Evolutionary conservation across 106 monocot species (phyloP).

Genomic region (Platanthera zijinensis): DNA sequence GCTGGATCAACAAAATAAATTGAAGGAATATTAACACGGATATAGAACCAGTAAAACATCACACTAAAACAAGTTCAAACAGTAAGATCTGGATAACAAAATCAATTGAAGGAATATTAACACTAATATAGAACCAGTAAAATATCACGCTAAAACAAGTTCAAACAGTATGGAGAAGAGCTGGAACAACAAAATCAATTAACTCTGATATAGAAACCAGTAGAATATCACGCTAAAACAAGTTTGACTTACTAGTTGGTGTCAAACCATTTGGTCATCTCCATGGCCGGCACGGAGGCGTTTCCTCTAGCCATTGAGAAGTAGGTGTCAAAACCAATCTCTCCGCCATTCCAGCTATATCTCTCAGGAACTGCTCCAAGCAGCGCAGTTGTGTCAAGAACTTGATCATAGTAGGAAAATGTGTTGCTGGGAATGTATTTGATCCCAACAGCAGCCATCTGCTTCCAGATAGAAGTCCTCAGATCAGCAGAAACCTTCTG

Average conservation of each 20-base stretch:
- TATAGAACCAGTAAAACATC: neutral
- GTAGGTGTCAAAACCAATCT: constrained; percentile 79
- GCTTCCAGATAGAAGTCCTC: constrained; percentile 79
- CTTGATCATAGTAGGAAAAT: constrained; percentile 83
- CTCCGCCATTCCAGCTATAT: constrained; percentile 75
- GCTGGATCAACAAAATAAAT: constrained; percentile 26
- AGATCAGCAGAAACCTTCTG: constrained; percentile 78
- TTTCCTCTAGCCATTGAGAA: constrained; percentile 98
- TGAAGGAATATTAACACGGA: neutral
- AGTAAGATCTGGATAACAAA: too few relatives aligned
- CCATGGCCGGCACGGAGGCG: constrained; percentile 94
- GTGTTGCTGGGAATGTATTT: constrained; percentile 85
- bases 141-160: too few relatives aligned
- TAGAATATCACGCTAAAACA: too few relatives aligned
- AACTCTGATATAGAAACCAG: too few relatives aligned
- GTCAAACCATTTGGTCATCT: constrained; percentile 99
- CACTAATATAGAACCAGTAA: too few relatives aligned
- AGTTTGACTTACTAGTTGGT: constrained; percentile 85
- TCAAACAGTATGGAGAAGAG: too few relatives aligned
- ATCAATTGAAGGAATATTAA: too few relatives aligned
- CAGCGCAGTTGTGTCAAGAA: constrained; percentile 91
- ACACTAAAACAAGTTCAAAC: neutral
- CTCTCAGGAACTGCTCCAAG: constrained; percentile 88
- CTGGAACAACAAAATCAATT: too few relatives aligned
- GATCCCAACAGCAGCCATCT: constrained; percentile 71